Evolutionary conservation across 1,139 yeast species (phyloP).

Genomic region (Candida sanyaensis): DNA sequence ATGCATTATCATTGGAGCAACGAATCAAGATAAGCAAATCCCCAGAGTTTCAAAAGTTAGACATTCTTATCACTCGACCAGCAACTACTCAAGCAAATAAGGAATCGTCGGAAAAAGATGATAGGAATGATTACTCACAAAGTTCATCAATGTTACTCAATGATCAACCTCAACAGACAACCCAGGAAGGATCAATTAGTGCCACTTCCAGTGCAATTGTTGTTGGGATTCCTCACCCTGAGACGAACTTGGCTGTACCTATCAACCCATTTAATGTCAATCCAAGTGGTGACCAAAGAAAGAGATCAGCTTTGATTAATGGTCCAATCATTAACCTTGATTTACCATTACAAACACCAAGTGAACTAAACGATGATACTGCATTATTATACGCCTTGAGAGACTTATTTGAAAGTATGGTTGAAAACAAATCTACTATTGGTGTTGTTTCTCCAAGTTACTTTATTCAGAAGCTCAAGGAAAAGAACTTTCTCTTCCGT

Average conservation of each 20-base stretch:
- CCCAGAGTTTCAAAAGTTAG: constrained; percentile 35
- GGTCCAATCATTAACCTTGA: constrained; percentile 90
- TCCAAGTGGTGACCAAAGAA: constrained; percentile 74
- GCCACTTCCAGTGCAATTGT: constrained; percentile 37
- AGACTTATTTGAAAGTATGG: constrained; percentile 83
- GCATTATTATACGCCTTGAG: constrained; percentile 73
- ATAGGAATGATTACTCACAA: constrained; percentile 35
- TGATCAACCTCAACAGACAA: constrained; percentile 18
- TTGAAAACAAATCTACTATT: constrained; percentile 64
- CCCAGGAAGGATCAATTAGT: constrained; percentile 25
- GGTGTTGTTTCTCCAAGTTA: constrained; percentile 86
- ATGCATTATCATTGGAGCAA: constrained; percentile 38
- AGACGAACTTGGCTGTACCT: constrained; percentile 33
- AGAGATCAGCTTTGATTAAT: constrained; percentile 71
- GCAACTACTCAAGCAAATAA: constrained; percentile 8
- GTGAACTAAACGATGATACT: constrained; percentile 48
- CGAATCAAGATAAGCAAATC: constrained; percentile 30
- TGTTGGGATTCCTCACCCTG: constrained; percentile 49
- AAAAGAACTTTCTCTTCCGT: constrained; percentile 80
- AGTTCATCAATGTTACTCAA: constrained; percentile 39
- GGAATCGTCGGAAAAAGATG: constrained; percentile 7
- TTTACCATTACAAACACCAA: constrained; percentile 49
- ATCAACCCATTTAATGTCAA: constrained; percentile 47
- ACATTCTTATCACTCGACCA: constrained; percentile 43
- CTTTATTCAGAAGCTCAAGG: constrained; percentile 73